These are phyloP conservation scores for Alternaria brassicicola DNA, from an alignment of 2,329 filamentous ascomycete genomes.

Conservation along the genomic window DNA sequence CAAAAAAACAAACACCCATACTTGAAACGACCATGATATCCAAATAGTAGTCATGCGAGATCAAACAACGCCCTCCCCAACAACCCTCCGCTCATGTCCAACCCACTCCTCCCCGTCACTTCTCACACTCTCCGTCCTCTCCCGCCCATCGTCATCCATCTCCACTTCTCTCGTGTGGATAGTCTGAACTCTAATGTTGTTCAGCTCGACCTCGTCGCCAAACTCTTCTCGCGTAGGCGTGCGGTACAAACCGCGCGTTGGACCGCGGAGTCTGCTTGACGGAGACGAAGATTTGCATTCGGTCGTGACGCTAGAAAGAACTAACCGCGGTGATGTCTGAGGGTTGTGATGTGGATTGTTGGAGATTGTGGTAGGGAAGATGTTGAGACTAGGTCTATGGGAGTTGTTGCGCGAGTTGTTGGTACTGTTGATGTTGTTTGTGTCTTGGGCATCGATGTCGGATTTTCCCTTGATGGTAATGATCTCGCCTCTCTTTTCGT, in stretches of 20 bases:
- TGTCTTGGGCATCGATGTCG: neutral
- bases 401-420: neutral
- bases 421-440: neutral
- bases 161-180: constrained; percentile 18
- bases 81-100: neutral
- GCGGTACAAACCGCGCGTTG: neutral
- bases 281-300: neutral
- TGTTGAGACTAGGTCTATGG: neutral
- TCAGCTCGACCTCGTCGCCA: constrained; percentile 25
- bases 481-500: neutral
- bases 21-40: neutral
- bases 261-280: neutral
- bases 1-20: neutral
- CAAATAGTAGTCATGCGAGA: neutral
- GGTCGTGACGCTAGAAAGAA: neutral
- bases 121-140: constrained; percentile 4
- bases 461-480: neutral
- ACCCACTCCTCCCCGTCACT: neutral
- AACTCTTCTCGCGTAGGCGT: neutral
- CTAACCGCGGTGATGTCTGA: neutral
- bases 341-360: neutral
- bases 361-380: neutral
- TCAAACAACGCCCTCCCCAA: neutral
- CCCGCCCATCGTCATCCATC: constrained; percentile 7
- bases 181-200: constrained; percentile 24